These are phyloP conservation scores for Starmera quercuum DNA, from an alignment of 805 yeast species.

Conservation along the genomic window DNA sequence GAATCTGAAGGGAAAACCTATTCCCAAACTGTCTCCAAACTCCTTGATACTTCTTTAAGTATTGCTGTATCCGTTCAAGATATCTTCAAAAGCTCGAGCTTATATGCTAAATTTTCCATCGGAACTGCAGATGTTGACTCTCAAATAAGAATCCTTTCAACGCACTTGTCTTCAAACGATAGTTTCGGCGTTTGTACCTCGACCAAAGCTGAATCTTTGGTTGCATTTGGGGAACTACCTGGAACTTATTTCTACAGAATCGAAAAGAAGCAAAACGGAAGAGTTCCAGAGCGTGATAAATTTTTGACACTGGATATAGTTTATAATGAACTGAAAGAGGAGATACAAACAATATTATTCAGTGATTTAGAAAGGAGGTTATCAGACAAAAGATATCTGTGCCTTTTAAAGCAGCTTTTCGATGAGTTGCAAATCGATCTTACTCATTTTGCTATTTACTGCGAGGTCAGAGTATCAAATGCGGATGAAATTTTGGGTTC, in stretches of 20 bases:
- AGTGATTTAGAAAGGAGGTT: slow-evolving; percentile 3
- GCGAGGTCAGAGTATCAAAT: slow-evolving; percentile 12
- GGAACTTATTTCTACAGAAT: slow-evolving; percentile 54
- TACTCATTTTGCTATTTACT: slow-evolving; percentile 22
- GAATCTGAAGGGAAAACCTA: slow-evolving; percentile 1
- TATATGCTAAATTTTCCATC: slow-evolving; percentile 63
- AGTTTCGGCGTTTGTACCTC: slow-evolving; percentile 26
- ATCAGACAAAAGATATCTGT: neutral
- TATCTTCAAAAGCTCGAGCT: slow-evolving; percentile 46
- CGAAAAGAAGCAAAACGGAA: slow-evolving; percentile 15
- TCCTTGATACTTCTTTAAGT: slow-evolving; percentile 45
- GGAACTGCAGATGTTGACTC: slow-evolving; percentile 43
- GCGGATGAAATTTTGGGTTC: neutral
- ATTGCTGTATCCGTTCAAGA: slow-evolving; percentile 79
- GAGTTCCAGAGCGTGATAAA: slow-evolving; percentile 21
- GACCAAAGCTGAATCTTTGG: slow-evolving; percentile 21
- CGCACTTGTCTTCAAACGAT: slow-evolving; percentile 29
- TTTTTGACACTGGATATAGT: slow-evolving; percentile 33
- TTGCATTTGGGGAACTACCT: slow-evolving; percentile 68
- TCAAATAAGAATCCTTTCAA: slow-evolving; percentile 48
- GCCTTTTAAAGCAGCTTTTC: slow-evolving; percentile 16
- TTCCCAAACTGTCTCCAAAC: slow-evolving; percentile 14
- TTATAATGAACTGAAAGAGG: slow-evolving; percentile 40
- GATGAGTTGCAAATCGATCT: slow-evolving; percentile 23
- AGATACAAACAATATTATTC: slow-evolving; percentile 27